Evolutionary conservation across 202 grass and related monocot species (phyloP), one percentile per base, ranked within the genome.

Genomic region (Carex sylvatica): DNA sequence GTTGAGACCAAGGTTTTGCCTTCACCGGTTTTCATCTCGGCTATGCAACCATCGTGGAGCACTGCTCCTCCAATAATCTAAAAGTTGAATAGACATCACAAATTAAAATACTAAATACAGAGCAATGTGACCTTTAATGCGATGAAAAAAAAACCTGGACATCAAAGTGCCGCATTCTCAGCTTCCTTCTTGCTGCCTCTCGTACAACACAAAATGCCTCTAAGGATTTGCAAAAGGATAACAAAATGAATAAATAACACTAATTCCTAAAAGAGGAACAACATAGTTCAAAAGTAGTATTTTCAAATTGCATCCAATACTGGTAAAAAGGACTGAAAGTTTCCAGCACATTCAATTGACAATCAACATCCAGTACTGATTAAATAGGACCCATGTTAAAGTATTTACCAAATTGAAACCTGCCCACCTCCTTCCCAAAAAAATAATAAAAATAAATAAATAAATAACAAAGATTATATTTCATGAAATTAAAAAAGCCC

Each of bases 21-120:
- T 83, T 98, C 91, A 0, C 95, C 95, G 9, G 92, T 98, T 88
- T 98, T 98, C 95, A 98, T 95, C 89, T 95, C 95, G 0, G 95
- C 95, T 82, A 98, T 98, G 84, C 95, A 98, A 35, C 95, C 92
- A 49, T 98, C 95, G 6, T 98, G 87, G 19, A 98, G 90, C 54
- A 98, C 95, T 23, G 92, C 92, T 42, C 95, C 95, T 14, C 95
- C 95, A 90, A 98, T 91, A 78, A 98, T 95, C 95, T 98, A 62
- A 76, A 58, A 28, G 56, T 46, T 4, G 5, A 42, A 76, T 84
- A 14, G 24, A 26, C 24, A 80, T 58, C 35, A 74, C 12, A 86
- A 82, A 35, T 23, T 23, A 61, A 14, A 79, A 56, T 64, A 60
- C n/a, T 55, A 38, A 82, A 60, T 67, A 9, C 4, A 12, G 28